phyloP scores from a whole-genome alignment of 73 alveolate species.

The Durusdinium trenchii region DNA sequence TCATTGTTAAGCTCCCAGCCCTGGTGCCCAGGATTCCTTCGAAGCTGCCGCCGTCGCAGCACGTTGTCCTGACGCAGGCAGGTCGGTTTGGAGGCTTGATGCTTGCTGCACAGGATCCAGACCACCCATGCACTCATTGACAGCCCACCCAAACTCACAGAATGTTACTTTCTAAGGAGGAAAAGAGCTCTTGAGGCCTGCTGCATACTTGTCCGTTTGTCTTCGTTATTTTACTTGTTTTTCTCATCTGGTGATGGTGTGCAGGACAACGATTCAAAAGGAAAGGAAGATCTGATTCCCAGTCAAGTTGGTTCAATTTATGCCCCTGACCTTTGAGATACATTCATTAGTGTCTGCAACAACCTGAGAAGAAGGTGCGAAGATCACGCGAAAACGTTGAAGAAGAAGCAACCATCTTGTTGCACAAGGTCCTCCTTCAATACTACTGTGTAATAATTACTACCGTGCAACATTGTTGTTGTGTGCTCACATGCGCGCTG shows the following conservation, averaged over 20 bases:
- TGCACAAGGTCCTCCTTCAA: not conserved
- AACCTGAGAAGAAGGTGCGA: not conserved
- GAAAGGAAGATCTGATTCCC: not conserved
- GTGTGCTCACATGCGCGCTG: too few species aligned
- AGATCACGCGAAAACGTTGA: not conserved
- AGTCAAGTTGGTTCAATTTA: not conserved
- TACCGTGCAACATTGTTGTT: too few species aligned
- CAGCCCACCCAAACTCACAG: too few species aligned
- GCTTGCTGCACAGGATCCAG: not conserved
- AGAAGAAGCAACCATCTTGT: not conserved
- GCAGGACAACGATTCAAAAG: not conserved
- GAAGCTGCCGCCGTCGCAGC: not conserved
- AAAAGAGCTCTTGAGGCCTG: too few species aligned
- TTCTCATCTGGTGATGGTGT: too few species aligned
- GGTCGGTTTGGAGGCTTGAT: not conserved
- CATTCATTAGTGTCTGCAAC: not conserved
- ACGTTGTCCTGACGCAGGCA: too few species aligned
- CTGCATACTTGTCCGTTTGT: too few species aligned
- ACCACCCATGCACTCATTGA: not conserved
- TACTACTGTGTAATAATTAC: too few species aligned
- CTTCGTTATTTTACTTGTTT: not conserved
- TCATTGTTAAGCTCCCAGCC: too few species aligned
- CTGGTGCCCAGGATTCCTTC: not conserved
- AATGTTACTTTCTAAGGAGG: too few species aligned
- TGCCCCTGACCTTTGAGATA: not conserved